Conservation (phyloP, 495 filamentous ascomycete genomes). For the Terfezia claveryi region DNA sequence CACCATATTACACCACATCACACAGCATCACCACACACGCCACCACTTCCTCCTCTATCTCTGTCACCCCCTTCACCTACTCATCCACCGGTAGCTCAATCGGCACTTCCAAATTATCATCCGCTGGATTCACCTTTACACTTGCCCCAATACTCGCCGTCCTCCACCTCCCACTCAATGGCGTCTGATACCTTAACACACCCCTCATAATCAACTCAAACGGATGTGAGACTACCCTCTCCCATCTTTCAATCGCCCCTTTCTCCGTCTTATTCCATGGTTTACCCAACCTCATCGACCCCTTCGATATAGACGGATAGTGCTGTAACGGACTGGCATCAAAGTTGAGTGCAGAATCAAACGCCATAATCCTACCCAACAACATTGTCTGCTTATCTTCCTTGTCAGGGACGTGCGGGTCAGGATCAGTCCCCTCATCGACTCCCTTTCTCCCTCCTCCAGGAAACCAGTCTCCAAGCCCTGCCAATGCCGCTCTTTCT, state of each 20-base stretch:
- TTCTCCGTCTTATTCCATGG: constrained; percentile 80
- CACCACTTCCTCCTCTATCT: too few relatives aligned
- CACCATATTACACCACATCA: too few relatives aligned
- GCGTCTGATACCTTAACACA: constrained; percentile 69
- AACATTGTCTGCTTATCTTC: constrained; percentile 60
- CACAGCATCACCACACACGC: too few relatives aligned
- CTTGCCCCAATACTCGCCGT: constrained; percentile 19
- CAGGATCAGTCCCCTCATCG: constrained; percentile 47
- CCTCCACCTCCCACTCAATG: constrained; percentile 47
- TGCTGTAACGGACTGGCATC: constrained; percentile 67
- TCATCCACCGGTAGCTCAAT: too few relatives aligned
- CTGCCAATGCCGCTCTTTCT: neutral
- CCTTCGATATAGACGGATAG: constrained; percentile 40
- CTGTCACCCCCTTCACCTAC: too few relatives aligned
- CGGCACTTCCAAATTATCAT: neutral
- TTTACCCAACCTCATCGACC: constrained; percentile 55
- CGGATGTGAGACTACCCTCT: constrained; percentile 66
- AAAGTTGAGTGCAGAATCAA: constrained; percentile 71
- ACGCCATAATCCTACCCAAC: constrained; percentile 63
- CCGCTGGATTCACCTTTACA: constrained; percentile 13
- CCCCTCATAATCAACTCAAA: constrained; percentile 84
- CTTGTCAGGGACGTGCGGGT: constrained; percentile 33
- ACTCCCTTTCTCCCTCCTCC: constrained; percentile 17
- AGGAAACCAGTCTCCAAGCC: neutral
- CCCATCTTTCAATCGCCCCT: constrained; percentile 76